Percentiles rank a stretch among this genome's conserved stretches.
These are phyloP conservation scores for Fraxinus dipetala DNA, from an alignment of 305 asterid species.

Conservation along the genomic window DNA sequence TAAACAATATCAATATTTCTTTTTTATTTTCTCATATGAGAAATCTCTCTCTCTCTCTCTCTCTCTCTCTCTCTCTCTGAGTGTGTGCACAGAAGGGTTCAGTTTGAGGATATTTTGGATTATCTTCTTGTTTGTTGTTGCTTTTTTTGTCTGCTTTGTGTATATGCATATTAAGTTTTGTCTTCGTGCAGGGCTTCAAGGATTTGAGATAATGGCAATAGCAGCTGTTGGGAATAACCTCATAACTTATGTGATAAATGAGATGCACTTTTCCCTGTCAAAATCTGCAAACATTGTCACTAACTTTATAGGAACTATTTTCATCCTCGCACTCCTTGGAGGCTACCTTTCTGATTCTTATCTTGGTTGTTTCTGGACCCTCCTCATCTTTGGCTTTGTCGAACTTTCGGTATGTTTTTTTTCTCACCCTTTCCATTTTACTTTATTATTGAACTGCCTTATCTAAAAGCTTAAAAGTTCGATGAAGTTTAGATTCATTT, in stretches of 20 bases:
- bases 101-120: neutral
- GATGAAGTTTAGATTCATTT: no score
- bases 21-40: no score
- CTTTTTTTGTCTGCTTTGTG: neutral
- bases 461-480: neutral
- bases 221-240: constrained; percentile 49
- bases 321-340: constrained; percentile 40
- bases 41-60: neutral
- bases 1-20: no score
- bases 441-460: neutral
- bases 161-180: neutral
- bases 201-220: constrained; percentile 51
- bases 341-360: constrained; percentile 53
- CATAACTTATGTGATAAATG: constrained; percentile 43
- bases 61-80: neutral
- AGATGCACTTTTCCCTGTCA: constrained; percentile 51
- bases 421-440: no score
- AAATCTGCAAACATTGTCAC: constrained; percentile 46
- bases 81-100: neutral
- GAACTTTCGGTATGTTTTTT: constrained; percentile 39
- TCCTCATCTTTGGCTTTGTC: constrained; percentile 44
- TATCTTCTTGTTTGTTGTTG: neutral
- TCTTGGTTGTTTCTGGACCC: constrained; percentile 52
- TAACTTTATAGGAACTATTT: constrained; percentile 47
- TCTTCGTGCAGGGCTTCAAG: constrained; percentile 40